Evolutionary conservation across 2,329 filamentous ascomycete species (phyloP), one percentile per base, ranked within the genome.

Genomic region (Xylariales sp.): DNA sequence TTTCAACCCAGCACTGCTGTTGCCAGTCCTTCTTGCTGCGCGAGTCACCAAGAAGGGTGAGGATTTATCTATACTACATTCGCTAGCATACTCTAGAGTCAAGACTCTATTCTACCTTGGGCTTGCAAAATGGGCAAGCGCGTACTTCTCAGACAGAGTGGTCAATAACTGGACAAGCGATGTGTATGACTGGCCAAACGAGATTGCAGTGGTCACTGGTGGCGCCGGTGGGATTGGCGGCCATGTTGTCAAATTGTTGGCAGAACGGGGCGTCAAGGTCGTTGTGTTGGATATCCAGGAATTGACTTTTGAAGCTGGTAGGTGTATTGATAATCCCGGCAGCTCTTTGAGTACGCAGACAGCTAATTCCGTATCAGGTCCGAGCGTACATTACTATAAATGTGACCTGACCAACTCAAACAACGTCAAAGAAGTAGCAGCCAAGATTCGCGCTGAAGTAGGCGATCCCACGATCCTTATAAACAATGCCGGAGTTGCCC

Each of bases 211-310:
- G 31, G 72, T 90, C 15, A 90, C 86, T 0, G 86, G 87, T 6
- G 86, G 86, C 6, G 80, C 82, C 31, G 78, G 78, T 42, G 86
- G 86, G 0, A 88, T 91, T 53, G 86, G 86, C 11, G 77, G 74
- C 15, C 65, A 74, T 27, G 71, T 88, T 3, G 84, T 84, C 11
- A 70, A 73, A 48, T 59, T 82, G 40, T 68, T 93, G n/a, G 80
- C 78, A 1, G 76, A 81, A 57, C 68, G 65, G 46, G 77, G 76
- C 1, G 69, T 86, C 50, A 84, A 77, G 49, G 82, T 89, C 24
- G 82, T 82, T 0, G 80, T 89, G 2, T 59, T 90, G 25, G 86
- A 91, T 62, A 71, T 87, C 24, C 78, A 84, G 51, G 70, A 72
- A 4, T 42, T 55, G 48, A 46, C 46, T 3, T 57, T 45, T 24